Evolutionary conservation across 2,329 filamentous ascomycete species (phyloP), one percentile per base, ranked within the genome.

Genomic region (Curvularia lunata): DNA sequence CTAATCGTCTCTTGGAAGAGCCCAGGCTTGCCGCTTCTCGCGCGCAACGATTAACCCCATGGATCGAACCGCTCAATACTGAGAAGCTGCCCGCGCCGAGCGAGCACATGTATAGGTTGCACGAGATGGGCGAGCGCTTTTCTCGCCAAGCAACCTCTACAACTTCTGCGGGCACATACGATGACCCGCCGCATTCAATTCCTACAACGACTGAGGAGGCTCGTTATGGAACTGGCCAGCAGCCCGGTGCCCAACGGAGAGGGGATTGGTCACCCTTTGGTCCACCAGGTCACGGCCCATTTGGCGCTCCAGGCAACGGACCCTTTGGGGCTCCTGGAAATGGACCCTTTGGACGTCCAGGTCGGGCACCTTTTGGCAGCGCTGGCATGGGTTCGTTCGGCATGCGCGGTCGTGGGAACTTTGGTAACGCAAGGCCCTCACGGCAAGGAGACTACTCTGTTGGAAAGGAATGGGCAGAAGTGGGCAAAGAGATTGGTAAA

Each of bases 1-100:
- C 70, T 13, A 64, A 56, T 1, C 65, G 61, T 41, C 57, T 63
- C 1, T 40, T 66, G 1, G 66, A 72, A 46, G 23, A 18, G 5
- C 40, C 28, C 6, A 59, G 23, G 16, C 63, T 64, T 16, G 47
- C 52, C 18, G 60, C 58, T n/a, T 56, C 58, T 43, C 64, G 65
- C n/a, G 71, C 70, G 3, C 52, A 64, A 38, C 66, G 64, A 7
- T 49, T 76, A 23, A 56, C 71, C 49, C 74, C 74, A 1, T 75
- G 69, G 68, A 61, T 71, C 13, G 73, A 73, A 54, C 49, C 61
- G 9, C 59, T 76, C 8, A 68, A 73, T 23, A 57, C 42, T 18
- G 62, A 63, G 40, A 67, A 38, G 19, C 16, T 71, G 5, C 65
- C 64, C 12, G 58, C 27, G 30, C 58, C 60, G 12, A 68, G 61